Conservation (phyloP, 345 rosid species). For the Syzygium aromaticum region DNA sequence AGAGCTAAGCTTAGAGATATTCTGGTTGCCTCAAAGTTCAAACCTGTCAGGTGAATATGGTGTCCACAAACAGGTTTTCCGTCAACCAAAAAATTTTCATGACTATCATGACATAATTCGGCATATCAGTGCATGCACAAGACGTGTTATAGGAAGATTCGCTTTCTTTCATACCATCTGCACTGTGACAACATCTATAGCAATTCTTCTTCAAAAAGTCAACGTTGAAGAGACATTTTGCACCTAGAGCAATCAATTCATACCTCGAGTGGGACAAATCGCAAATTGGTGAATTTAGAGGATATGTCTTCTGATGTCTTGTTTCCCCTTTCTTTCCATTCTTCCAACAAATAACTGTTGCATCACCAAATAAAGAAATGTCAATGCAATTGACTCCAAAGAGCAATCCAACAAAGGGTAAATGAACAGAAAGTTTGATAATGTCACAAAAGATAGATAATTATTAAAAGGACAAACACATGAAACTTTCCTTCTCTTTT, state of each 20-base stretch:
- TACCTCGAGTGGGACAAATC: constrained; percentile 95
- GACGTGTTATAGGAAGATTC: not conserved
- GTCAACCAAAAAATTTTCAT: not conserved
- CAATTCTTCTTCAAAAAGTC: not conserved
- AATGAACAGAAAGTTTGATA: not conserved
- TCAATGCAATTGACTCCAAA: constrained; percentile 2
- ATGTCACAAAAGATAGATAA: not conserved
- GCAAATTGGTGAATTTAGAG: constrained; percentile 71
- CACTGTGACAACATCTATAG: not conserved
- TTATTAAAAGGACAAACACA: not conserved
- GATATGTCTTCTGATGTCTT: constrained; percentile 56
- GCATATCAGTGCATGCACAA: not conserved
- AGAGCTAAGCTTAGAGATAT: not conserved
- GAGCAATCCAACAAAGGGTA: not conserved
- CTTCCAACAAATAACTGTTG: constrained; percentile 83
- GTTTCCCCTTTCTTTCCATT: constrained; percentile 85
- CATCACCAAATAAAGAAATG: constrained; percentile 6
- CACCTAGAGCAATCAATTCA: not conserved
- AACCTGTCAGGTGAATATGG: not conserved
- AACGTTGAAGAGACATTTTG: not conserved
- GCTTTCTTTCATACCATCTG: not conserved
- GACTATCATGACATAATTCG: not conserved
- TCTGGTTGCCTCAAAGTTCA: not conserved
- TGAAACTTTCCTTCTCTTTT: not conserved
- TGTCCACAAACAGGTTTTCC: not conserved